Evolutionary conservation across 1,139 yeast genomes (phyloP), one percentile per base, ranked within the genome.

Genomic region (Yamadazyma epiphylla): DNA sequence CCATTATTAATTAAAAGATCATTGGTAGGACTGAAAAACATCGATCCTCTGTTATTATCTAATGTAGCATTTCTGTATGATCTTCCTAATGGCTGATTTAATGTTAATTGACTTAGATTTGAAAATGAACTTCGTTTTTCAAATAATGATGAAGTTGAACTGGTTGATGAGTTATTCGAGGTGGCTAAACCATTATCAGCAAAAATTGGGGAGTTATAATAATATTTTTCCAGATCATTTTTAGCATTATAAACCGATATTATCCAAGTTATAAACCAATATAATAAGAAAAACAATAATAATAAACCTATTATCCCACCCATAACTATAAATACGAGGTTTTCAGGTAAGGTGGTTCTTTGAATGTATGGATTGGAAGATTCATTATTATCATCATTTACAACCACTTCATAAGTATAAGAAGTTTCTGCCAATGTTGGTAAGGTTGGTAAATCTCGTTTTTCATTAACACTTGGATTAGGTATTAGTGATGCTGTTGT

Each of bases 301-400:
- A 57, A 17, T 5, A 56, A 44, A 3, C 55, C 55, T 3, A 69
- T 33, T 7, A 67, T 46, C 0, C 55, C 56, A 1, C 74, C 77
- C 8, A 66, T 53, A 2, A 66, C 51, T 13, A 70, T 64, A 43
- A 71, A 70, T n/a, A 70, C 64, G 13, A 71, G 48, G 21, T 64
- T 64, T 21, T 52, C 47, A 1, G 67, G 62, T 25, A 58, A 42
- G 4, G 36, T 31, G 4, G 57, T 33, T n/a, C 32, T 29, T 8
- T 36, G 29, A 6, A 68, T 47, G 35, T 51, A 68, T 6, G 77
- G 77, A 37, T 64, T 60, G 8, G 30, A 12, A 4, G 19, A 24
- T n/a, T 26, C 8, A 16, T 29, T 27, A 21, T 17, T 16, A 10
- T 36, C 32, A 9, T 27, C 25, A 17, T 33, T 30, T 10, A 39